Conservation (phyloP, 176 grass and related monocot genomes). For the Tillandsia leiboldiana region DNA sequence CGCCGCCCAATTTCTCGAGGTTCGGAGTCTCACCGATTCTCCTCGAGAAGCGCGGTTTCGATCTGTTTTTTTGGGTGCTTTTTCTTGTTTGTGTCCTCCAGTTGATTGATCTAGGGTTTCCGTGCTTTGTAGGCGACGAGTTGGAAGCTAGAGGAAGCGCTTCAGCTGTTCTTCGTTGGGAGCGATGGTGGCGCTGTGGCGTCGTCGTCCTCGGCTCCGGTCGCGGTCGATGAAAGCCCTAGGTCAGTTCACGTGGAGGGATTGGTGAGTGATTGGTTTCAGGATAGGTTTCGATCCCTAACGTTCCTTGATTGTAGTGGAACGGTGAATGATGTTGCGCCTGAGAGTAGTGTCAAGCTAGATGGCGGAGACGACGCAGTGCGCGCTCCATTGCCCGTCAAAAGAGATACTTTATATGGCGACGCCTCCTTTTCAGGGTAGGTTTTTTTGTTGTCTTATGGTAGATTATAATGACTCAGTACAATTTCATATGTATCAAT, state of each 20-base stretch:
- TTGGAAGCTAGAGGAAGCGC: constrained; percentile 85
- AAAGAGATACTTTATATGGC: constrained; percentile 86
- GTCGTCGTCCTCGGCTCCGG: constrained; percentile 13
- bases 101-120: background rate
- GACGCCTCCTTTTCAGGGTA: constrained; percentile 38
- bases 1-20: constrained; percentile 77
- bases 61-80: background rate
- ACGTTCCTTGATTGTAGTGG: constrained; percentile 2
- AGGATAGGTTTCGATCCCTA: background rate
- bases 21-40: background rate
- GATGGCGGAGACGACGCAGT: constrained; percentile 56
- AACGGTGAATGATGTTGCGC: background rate
- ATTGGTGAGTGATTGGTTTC: constrained; percentile 3
- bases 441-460: constrained; percentile 19
- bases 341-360: constrained; percentile 1
- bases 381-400: constrained; percentile 62
- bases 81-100: no score
- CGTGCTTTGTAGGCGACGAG: constrained; percentile 49
- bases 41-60: background rate
- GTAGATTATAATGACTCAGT: background rate
- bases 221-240: constrained; percentile 17
- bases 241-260: constrained; percentile 19
- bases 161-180: constrained; percentile 83
- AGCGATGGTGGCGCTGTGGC: constrained; percentile 40
- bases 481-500: background rate